phyloP scores from a whole-genome alignment of 768 basidiomycete genomes.

The Tricholoma hemisulphureum region DNA sequence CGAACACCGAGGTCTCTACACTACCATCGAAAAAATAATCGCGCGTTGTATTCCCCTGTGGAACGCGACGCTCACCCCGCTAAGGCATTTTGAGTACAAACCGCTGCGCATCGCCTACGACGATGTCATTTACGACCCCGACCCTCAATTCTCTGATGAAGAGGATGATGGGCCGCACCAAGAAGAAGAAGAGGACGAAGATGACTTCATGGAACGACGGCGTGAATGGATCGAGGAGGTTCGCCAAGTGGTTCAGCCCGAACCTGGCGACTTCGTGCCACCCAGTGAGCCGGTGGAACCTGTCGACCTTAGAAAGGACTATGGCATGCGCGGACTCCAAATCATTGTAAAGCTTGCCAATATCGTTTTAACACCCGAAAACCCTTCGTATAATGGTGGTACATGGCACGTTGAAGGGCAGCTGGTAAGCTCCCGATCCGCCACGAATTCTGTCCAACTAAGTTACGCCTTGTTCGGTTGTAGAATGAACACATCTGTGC shows the following conservation, averaged over 20 bases:
- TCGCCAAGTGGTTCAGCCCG: slow-evolving; percentile 13
- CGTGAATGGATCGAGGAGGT: slow-evolving; percentile 8
- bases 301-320: slow-evolving; percentile 13
- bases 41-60: slow-evolving; percentile 28
- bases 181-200: slow-evolving; percentile 17
- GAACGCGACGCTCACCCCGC: slow-evolving; percentile 23
- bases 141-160: slow-evolving; percentile 5
- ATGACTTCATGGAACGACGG: slow-evolving; percentile 14
- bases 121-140: slow-evolving; percentile 9
- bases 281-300: background rate
- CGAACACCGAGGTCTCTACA: slow-evolving; percentile 21
- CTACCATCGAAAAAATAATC: slow-evolving; percentile 25
- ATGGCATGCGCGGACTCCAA: slow-evolving; percentile 21
- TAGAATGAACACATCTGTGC: slow-evolving; percentile 29
- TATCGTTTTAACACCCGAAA: slow-evolving; percentile 35
- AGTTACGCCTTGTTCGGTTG: background rate
- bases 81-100: background rate
- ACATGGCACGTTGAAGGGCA: slow-evolving; percentile 40
- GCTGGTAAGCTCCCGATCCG: slow-evolving; percentile 14
- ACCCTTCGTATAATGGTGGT: slow-evolving; percentile 36
- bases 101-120: slow-evolving; percentile 11
- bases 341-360: slow-evolving; percentile 34
- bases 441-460: background rate
- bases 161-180: slow-evolving; percentile 14
- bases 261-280: slow-evolving; percentile 11